Base-by-base conservation (phyloP, 331 rosid genomes). In the Saraca asoca region DNA sequence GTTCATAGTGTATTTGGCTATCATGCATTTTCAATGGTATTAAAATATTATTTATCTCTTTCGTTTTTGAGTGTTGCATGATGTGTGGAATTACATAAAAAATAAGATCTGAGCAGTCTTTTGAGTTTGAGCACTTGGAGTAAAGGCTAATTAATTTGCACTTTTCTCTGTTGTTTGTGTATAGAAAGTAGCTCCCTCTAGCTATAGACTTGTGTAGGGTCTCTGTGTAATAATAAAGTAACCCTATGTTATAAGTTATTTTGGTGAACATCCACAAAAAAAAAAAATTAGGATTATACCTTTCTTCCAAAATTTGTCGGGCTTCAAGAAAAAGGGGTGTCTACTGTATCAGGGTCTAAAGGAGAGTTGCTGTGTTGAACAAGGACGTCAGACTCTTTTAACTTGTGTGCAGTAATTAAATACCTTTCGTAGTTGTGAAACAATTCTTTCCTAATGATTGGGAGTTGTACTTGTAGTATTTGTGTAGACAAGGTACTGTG, bases 401-500 rank as follows among this genome's bases (percentile, higher is more conserved):
- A n/a, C 62, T 45, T 56, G 8, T 39, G 11, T 74, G 75, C 64
- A 52, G 61, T 14, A 34, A 18, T 67, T 65, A 12, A n/a, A 43
- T 55, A 44, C 48, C 61, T 51, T 62, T 38, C 55, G 57, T 12
- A 72, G 34, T 17, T 35, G 17, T 70, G 71, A 66, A 68, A 53
- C 65, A 66, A 55, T 60, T 66, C 33, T 42, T 43, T 62, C 31
- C 69, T 53, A 57, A 58, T 75, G 58, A 73, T 67, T 80, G 64
- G 37, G 38, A 6, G 8, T 7, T 56, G 69, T 50, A 57, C 72
- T 49, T 55, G 13, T 64, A 35, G 42, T 61, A 37, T 16, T 50
- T 14, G 54, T 9, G 20, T 63, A 49, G 2, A 17, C 14, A 17
- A n/a, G 46, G 43, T 46, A 9, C 5, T 33, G 38, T 46, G 35